Evolutionary conservation across 1,139 yeast genomes (phyloP).

Genomic region (Candida frijolesensis): DNA sequence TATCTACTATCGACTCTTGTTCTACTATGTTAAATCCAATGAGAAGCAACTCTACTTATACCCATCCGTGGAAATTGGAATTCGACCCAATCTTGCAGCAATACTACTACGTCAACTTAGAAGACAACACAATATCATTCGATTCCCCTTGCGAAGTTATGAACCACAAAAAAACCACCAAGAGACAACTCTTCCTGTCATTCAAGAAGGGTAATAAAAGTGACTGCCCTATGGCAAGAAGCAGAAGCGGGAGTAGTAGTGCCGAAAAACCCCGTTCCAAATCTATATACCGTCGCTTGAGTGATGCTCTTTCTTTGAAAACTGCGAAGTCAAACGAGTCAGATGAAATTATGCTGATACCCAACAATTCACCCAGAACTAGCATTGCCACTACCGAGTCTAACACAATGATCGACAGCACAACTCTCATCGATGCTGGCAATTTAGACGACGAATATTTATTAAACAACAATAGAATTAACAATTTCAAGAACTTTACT

Average conservation of each 20-base stretch:
- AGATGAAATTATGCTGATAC: constrained; percentile 1
- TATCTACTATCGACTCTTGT: not conserved
- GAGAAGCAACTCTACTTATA: not conserved
- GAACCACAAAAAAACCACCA: constrained; percentile 10
- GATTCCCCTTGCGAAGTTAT: constrained; percentile 47
- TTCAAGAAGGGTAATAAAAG: not conserved
- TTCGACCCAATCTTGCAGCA: constrained; percentile 39
- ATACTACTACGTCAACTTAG: constrained; percentile 37
- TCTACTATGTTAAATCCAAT: not conserved
- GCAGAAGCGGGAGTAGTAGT: not conserved
- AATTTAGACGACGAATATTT: constrained; percentile 31
- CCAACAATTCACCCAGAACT: not conserved
- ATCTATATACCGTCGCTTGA: constrained; percentile 17
- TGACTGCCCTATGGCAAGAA: not conserved
- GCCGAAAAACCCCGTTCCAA: not conserved
- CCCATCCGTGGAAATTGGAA: constrained; percentile 24
- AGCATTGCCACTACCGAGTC: not conserved
- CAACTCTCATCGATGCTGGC: not conserved
- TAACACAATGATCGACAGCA: not conserved
- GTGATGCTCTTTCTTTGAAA: constrained; percentile 22
- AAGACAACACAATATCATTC: constrained; percentile 35
- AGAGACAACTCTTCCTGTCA: not conserved
- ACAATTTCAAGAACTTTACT: constrained; percentile 33
- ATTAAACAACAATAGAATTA: constrained; percentile 21
- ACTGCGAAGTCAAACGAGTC: constrained; percentile 18